Evolutionary conservation across 148 eudicot genomes (phyloP).

Genomic region (Rhododendron williamsianum): DNA sequence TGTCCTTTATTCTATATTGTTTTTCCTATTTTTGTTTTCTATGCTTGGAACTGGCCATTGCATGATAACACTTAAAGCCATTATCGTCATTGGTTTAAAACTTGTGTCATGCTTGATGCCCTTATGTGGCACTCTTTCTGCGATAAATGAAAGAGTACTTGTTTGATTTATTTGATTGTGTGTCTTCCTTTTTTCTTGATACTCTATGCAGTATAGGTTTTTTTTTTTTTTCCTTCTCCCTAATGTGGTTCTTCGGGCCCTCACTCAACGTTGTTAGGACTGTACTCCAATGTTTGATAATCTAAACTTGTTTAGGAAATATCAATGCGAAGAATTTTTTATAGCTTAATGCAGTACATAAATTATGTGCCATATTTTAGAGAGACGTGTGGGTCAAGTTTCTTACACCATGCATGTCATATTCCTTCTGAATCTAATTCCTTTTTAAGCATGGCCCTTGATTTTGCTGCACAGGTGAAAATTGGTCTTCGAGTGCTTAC

Average conservation of each 20-base stretch:
- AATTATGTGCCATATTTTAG: not conserved
- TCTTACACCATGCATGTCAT: not conserved
- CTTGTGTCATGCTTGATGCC: not conserved
- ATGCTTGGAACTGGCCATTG: not conserved
- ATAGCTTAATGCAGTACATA: not conserved
- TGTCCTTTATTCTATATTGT: not conserved
- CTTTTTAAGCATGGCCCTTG: constrained; percentile 3
- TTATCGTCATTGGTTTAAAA: not conserved
- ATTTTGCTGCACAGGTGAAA: constrained; percentile 51
- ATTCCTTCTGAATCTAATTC: not conserved
- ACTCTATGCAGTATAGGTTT: not conserved
- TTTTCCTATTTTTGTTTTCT: not conserved
- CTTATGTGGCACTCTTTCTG: not conserved
- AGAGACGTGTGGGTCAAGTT: not conserved
- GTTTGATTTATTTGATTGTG: not conserved
- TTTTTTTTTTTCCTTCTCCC: not conserved
- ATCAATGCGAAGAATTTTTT: not conserved
- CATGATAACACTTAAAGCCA: not conserved
- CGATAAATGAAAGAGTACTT: not conserved
- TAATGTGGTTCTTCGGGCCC: not conserved
- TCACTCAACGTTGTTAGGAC: not conserved
- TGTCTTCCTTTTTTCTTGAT: not conserved
- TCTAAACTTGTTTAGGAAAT: not conserved
- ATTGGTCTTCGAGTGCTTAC: constrained; percentile 96
- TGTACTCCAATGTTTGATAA: not conserved